Conservation (phyloP, 2,329 filamentous ascomycete genomes). For the Cytospora chrysosperma region DNA sequence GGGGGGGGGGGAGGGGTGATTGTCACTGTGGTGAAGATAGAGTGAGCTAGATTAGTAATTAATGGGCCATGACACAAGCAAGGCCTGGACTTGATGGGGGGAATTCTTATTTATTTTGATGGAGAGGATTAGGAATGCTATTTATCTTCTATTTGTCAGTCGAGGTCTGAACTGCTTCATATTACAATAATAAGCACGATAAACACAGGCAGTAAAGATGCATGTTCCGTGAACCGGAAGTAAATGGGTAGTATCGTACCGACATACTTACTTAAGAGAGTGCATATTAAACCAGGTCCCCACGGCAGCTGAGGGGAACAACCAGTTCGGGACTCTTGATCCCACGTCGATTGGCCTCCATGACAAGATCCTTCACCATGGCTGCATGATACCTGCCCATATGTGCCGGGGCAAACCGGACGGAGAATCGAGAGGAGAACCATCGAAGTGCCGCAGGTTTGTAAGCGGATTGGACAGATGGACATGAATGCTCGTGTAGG, state of each 20-base stretch:
- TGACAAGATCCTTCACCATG: neutral
- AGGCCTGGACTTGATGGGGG: neutral
- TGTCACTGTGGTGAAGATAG: neutral
- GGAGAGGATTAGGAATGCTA: too few species aligned
- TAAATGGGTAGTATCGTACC: neutral
- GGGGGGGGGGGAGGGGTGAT: conserved; percentile 15
- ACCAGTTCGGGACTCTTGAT: neutral
- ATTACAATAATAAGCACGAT: too few species aligned
- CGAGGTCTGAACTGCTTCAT: neutral
- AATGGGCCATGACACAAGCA: neutral
- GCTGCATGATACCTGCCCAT: neutral
- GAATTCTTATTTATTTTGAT: too few species aligned
- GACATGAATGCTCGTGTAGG: too few species aligned
- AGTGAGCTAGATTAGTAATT: neutral
- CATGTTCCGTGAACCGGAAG: neutral
- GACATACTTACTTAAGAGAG: neutral
- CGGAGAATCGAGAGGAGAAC: neutral
- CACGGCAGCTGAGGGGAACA: neutral
- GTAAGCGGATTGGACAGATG: neutral
- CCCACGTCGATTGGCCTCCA: neutral
- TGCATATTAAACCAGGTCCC: neutral
- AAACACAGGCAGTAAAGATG: neutral
- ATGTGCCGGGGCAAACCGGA: neutral
- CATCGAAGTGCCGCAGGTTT: neutral
- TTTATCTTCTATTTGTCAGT: neutral